Evolutionary conservation across 306 rosid species (phyloP), one percentile per base, ranked within the genome.

Genomic region (Vigna unguiculata): DNA sequence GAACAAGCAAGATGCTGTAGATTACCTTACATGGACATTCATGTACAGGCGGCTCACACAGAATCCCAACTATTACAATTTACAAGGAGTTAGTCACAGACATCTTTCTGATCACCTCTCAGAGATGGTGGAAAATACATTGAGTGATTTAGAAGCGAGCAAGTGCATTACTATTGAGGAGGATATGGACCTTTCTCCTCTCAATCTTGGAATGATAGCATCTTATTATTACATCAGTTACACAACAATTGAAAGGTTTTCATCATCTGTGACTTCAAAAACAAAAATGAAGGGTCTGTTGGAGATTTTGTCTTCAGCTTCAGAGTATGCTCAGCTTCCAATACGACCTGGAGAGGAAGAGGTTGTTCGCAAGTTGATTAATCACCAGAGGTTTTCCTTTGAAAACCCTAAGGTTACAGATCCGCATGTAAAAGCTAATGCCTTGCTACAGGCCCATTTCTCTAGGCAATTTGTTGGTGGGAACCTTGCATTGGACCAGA

Each of bases 101-200:
- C 98, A 94, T 88, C 93, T 94, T 62, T 94, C 97, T 41, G 98
- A 94, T 81, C 88, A 90, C 85, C 95, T 94, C 53, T 94, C 97
- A 3, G 98, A 94, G 82, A 87, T 92, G 80, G 93, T 94, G 55
- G 98, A 94, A 64, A 88, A 89, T 67, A 92, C 95, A 1, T 74
- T 90, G 89, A 94, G 85, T 55, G 90, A 92, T 78, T 88, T 94
- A 74, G 98, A 89, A 83, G 93, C 95, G 0, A 86, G 98, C 86
- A 90, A 90, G 78, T 94, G 97, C 80, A 81, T 89, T 65, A 15
- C 83, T 28, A 84, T 94, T 8, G 95, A 90, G 88, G 94, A 94
- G 30, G 95, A 92, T 61, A 89, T 87, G 92, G 95, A 85, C 79
- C 90, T 94, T 70, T 84, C 96, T 73, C 89, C 97, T 60, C 90